phyloP scores from a whole-genome alignment of 129 eudicot species.

The Tanacetum coccineum region DNA sequence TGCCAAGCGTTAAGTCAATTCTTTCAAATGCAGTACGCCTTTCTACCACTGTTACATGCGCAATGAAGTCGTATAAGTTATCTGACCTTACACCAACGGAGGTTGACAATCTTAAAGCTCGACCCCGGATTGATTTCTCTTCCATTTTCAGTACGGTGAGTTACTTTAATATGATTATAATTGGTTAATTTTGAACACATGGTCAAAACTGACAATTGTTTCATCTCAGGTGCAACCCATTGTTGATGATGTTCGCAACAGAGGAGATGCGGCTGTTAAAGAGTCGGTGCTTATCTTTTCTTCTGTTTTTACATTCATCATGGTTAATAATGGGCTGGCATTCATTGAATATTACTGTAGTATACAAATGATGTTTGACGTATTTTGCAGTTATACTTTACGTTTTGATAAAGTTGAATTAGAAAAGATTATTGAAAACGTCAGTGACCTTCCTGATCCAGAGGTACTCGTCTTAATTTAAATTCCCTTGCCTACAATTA shows the following conservation, averaged over 20 bases:
- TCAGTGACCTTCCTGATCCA: slow-evolving; percentile 80
- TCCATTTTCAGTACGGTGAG: slow-evolving; percentile 83
- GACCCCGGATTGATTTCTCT: slow-evolving; percentile 88
- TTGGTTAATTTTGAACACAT: neutral
- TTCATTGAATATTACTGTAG: slow-evolving; percentile 6
- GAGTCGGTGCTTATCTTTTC: slow-evolving; percentile 55
- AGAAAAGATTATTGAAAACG: slow-evolving; percentile 63
- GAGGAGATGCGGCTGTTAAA: slow-evolving; percentile 96
- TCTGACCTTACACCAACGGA: slow-evolving; percentile 60
- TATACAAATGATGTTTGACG: slow-evolving; percentile 14
- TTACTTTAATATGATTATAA: slow-evolving; percentile 5
- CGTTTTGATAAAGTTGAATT: slow-evolving; percentile 84
- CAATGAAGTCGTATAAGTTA: slow-evolving; percentile 88
- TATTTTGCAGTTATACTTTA: slow-evolving; percentile 59
- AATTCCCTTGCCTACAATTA: slow-evolving; percentile 6
- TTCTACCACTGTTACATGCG: slow-evolving; percentile 43
- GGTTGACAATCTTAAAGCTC: slow-evolving; percentile 81
- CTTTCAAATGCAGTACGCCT: slow-evolving; percentile 33
- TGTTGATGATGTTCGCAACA: slow-evolving; percentile 82
- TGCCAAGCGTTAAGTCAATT: slow-evolving; percentile 1
- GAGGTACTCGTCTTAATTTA: slow-evolving; percentile 46
- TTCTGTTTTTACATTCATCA: slow-evolving; percentile 6
- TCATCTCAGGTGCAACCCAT: slow-evolving; percentile 82
- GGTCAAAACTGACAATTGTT: slow-evolving; percentile 6
- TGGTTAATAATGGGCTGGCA: neutral